These are phyloP conservation scores for Neonectria neomacrospora DNA, from an alignment of 2,329 filamentous ascomycete species.

Conservation along the genomic window DNA sequence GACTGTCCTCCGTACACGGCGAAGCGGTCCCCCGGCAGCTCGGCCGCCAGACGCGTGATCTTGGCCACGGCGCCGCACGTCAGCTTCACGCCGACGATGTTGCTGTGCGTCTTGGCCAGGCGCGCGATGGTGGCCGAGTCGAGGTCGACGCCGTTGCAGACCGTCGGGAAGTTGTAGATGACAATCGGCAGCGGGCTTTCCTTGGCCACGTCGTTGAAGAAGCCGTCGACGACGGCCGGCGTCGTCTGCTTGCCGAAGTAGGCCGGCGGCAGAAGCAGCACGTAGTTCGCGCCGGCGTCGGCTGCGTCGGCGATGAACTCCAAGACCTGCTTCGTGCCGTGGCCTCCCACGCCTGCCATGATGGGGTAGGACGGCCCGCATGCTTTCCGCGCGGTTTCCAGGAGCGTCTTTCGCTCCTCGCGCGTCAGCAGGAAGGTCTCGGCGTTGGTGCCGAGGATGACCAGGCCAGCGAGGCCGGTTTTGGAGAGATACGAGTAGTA, in stretches of 20 bases:
- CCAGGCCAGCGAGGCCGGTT: constrained; percentile 62
- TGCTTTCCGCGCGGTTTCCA: constrained; percentile 73
- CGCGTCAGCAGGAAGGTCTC: constrained; percentile 67
- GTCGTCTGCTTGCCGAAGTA: constrained; percentile 74
- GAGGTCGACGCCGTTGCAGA: constrained; percentile 75
- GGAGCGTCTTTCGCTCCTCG: constrained; percentile 65
- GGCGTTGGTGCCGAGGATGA: constrained; percentile 66
- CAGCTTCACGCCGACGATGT: constrained; percentile 76
- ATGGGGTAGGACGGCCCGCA: constrained; percentile 89
- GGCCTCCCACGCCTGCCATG: constrained; percentile 75
- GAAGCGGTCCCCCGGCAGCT: constrained; percentile 66
- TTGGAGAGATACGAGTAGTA: constrained; percentile 64
- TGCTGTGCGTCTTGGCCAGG: constrained; percentile 49
- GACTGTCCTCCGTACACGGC: constrained; percentile 77
- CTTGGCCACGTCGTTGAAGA: constrained; percentile 67
- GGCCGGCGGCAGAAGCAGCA: constrained; percentile 69
- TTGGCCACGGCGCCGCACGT: constrained; percentile 80
- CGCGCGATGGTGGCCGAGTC: constrained; percentile 68
- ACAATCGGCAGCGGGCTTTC: constrained; percentile 66
- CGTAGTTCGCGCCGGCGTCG: constrained; percentile 69
- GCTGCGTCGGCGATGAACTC: constrained; percentile 70
- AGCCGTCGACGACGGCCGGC: constrained; percentile 66
- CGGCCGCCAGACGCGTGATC: constrained; percentile 67
- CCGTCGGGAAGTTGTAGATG: constrained; percentile 75
- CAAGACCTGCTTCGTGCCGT: constrained; percentile 71